Base-by-base conservation (phyloP, 2,329 filamentous ascomycete species). In the Exutisphaerella laricina region DNA sequence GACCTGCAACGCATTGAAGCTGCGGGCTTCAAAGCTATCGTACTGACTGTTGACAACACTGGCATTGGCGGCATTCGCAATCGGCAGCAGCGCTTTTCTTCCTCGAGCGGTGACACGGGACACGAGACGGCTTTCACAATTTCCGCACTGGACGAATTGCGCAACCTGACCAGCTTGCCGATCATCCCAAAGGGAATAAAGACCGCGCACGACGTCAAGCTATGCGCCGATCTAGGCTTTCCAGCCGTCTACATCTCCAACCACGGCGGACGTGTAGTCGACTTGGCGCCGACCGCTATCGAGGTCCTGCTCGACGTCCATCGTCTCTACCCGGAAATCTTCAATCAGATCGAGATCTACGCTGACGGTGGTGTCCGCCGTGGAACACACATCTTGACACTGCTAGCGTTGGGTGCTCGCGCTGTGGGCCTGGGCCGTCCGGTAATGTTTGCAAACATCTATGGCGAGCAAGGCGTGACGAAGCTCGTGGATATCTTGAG, bases 291-390 rank as follows among this genome's bases (percentile, higher is more conserved):
- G 0, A 83, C 77, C 0, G 78, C 83, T 1, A 79, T 84, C 8
- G 85, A 92, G 56, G 79, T 90, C 39, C 84, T 84, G 4, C 77
- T 86, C 6, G 85, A 88, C 48, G 82, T 88, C 41, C 82, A 85
- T 63, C 80, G 77, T 12, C 43, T 62, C 9, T 63, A 57, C 12
- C 66, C 66, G 0, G 59, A 64, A 12, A 58, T 70, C 16, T 67
- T 69, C 50, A 51, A 59, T 35, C 49, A 66, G 41, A 53, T 66
- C 12, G 66, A 69, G 36, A 63, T 70, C 5, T 66, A 60, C 36
- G 64, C 62, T 4, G 66, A 69, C 34, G 64, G 66, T 4, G 66
- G 67, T 41, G 66, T 65, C 8, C 58, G 57, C 29, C 63, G 64
- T 17, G 66, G 45, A 9, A 49, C 51, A 12, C 64, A 69, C 39